Percentiles rank a stretch among this genome's conserved stretches.
Evolutionary conservation across 306 rosid genomes (phyloP).

Genomic region (Begonia masoniana): DNA sequence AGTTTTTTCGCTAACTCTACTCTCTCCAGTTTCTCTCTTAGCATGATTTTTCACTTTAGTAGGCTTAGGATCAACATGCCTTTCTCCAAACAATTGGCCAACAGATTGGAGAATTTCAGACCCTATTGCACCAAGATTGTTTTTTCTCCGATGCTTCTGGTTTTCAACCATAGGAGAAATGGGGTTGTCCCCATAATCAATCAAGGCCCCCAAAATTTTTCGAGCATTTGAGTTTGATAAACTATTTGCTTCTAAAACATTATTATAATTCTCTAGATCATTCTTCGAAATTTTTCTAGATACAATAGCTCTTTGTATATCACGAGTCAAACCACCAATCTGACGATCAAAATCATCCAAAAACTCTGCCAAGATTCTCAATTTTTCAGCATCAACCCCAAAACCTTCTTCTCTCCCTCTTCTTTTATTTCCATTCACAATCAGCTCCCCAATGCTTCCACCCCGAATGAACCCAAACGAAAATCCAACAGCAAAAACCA

Average conservation of each 20-base stretch:
- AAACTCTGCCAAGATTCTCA: conserved; percentile 33
- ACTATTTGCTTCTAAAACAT: conserved; percentile 30
- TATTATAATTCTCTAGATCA: conserved; percentile 52
- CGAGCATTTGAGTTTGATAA: conserved; percentile 32
- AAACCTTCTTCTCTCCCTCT: conserved; percentile 37
- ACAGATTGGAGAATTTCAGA: conserved; percentile 41
- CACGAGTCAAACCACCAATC: conserved; percentile 37
- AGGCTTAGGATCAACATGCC: conserved; percentile 25
- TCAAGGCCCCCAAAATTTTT: conserved; percentile 21
- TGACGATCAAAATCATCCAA: conserved; percentile 39
- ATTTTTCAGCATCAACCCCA: conserved; percentile 30
- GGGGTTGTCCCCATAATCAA: conserved; percentile 34
- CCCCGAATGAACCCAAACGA: conserved; percentile 50
- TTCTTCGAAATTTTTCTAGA: conserved; percentile 35
- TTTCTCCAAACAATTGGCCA: conserved; percentile 50
- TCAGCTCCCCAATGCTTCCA: conserved; percentile 28
- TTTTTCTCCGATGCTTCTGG: conserved; percentile 35
- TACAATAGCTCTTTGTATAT: conserved; percentile 38
- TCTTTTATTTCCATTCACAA: conserved; percentile 32
- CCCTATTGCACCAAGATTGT: conserved; percentile 48
- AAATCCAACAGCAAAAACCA: conserved; percentile 66
- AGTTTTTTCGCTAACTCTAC: conserved; percentile 21
- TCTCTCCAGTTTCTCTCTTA: conserved; percentile 24
- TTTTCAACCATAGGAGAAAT: conserved; percentile 30
- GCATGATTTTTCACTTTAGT: conserved; percentile 31